These are phyloP conservation scores for Sporothrix brunneoviolacea DNA, from an alignment of 2,329 filamentous ascomycete species.

Conservation along the genomic window DNA sequence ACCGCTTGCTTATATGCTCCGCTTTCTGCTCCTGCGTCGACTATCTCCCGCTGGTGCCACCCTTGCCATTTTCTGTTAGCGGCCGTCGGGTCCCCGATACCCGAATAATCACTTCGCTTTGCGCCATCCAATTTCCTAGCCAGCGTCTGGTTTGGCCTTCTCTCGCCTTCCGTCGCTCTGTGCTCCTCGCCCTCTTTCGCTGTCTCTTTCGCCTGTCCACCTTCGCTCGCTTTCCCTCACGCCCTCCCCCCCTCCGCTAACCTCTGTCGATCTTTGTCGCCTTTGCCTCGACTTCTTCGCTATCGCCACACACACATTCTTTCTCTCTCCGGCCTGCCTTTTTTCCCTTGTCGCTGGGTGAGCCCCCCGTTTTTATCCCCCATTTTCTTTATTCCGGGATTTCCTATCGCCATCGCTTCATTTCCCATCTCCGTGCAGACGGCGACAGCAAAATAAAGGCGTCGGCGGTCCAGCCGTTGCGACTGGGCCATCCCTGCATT, in stretches of 20 bases:
- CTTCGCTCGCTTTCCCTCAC: not conserved
- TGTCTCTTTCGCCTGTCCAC: not conserved
- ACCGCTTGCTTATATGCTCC: not conserved
- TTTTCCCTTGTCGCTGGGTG: too few species aligned
- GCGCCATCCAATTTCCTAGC: constrained; percentile 3
- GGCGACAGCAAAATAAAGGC: not conserved
- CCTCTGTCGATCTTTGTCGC: not conserved
- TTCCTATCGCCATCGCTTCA: not conserved
- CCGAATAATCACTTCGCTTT: constrained; percentile 1
- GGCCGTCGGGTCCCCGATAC: constrained; percentile 7
- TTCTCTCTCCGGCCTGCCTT: not conserved
- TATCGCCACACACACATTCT: not conserved
- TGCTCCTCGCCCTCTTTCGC: not conserved
- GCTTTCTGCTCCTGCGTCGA: not conserved
- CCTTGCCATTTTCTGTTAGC: constrained; percentile 9
- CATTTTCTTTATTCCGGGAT: not conserved
- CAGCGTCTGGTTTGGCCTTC: not conserved
- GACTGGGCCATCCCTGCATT: not conserved
- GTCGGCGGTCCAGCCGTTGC: not conserved
- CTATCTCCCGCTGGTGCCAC: constrained; percentile 3
- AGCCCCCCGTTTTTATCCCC: not conserved
- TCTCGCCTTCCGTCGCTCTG: not conserved
- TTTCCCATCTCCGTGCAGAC: not conserved
- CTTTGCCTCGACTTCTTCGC: not conserved
- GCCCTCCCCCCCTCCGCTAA: constrained; percentile 1